Evolutionary conservation across 2,329 filamentous ascomycete species (phyloP), one percentile per base, ranked within the genome.

Genomic region (Hypoxylon sp.): DNA sequence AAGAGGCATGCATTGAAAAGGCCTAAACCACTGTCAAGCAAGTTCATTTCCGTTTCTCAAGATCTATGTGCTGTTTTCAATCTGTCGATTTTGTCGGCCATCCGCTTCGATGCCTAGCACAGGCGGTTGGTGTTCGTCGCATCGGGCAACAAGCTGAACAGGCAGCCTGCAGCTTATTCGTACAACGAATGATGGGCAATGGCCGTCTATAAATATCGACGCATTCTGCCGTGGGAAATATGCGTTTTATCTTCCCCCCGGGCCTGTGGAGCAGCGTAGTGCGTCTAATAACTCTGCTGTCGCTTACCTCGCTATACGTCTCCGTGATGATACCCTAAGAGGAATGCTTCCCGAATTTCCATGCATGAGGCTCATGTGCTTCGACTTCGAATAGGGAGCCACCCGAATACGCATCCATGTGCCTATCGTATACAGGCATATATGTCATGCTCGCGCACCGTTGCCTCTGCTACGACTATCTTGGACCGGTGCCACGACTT

Each of bases 271-370:
- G 40, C 26, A 48, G 46, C 51, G 44, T 56, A 26, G 22, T 30
- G 49, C 38, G 59, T 60, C 30, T 42, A 16, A 38, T 55, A 45
- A 32, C 49, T 45, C 16, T 14, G 40, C n/a, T 11, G 18, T 54
- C 24, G 38, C 42, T 56, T 51, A 16, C 54, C 30, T 45, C 28
- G 11, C 3, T 40, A n/a, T 26, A 26, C 6, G 20, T 33, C 32
- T 40, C 50, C 33, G 58, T 38, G 30, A 49, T 54, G 45, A 51
- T 42, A 52, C 61, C 52, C 32, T 46, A 51, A 52, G 11, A 51
- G 66, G 66, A 61, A 65, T 58, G 30, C 58, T 66, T 66, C 66
- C 55, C 63, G 66, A 66, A 68, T 32, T 66, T 64, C 63, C 56
- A 68, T 68, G 63, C 63, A 66, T 68, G 63, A 65, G 59, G 54